Conservation (phyloP, 768 basidiomycete species). For the Pisolithus microcarpus region DNA sequence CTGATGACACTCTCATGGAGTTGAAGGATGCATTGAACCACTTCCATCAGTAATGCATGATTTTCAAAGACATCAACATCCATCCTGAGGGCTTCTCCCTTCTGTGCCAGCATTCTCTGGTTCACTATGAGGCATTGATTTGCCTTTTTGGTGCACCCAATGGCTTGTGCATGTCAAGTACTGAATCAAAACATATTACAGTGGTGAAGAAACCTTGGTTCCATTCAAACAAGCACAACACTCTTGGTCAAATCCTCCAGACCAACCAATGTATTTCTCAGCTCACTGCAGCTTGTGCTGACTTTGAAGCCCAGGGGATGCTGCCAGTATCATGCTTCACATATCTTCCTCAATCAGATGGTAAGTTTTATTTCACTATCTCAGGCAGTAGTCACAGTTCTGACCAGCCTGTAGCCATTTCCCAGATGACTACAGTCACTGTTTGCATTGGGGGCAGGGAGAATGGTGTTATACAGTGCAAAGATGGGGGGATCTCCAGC, state of each 20-base stretch:
- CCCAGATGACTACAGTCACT: too few relatives aligned
- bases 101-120: slow-evolving; percentile 12
- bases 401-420: background rate
- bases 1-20: background rate
- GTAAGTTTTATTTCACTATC: too few relatives aligned
- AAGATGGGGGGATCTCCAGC: background rate
- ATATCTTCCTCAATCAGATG: too few relatives aligned
- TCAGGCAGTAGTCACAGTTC: too few relatives aligned
- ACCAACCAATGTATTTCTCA: slow-evolving; percentile 2
- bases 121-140: slow-evolving; percentile 10
- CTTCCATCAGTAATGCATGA: background rate
- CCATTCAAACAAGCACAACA: background rate
- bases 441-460: too few relatives aligned
- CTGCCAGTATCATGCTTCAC: background rate
- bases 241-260: background rate
- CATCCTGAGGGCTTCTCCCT: slow-evolving; percentile 6
- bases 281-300: slow-evolving; percentile 14
- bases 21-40: background rate
- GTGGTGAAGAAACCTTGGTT: background rate
- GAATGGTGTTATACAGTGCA: too few relatives aligned
- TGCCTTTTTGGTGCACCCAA: slow-evolving; percentile 9
- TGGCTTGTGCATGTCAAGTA: slow-evolving; percentile 5
- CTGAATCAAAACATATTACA: background rate
- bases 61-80: slow-evolving; percentile 1
- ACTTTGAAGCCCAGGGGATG: slow-evolving; percentile 17